Base-by-base conservation (phyloP, 1,139 yeast genomes). In the Kluyveromyces marxianus region DNA sequence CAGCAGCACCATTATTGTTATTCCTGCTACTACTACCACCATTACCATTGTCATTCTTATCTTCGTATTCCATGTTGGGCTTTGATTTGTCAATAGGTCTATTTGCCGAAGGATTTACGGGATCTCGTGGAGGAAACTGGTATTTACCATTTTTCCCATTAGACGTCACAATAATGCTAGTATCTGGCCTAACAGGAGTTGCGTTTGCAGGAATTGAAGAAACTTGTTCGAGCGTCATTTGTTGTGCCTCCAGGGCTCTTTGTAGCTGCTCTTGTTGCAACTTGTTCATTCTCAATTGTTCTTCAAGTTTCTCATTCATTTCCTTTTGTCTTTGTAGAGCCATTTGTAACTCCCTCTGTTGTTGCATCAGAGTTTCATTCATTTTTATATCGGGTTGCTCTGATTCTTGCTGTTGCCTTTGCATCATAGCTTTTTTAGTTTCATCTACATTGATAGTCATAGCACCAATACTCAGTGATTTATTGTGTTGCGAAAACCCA, bases 401-500 rank as follows among this genome's bases (percentile, higher is more conserved):
- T 8, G 32, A 8, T 14, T 26, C 8, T 25, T 41, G 26, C 28
- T 36, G 39, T 7, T 27, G 30, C 30, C 26, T 29, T 27, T 36
- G 39, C 14, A 36, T 4, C 28, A 32, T 6, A 5, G 37, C 39
- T 21, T 38, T 36, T 14, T 37, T 33, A 5, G 25, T 32, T 3
- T 30, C 39, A 26, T 25, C 35, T 21, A 38, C 6, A 21, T 31
- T 32, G 2, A 28, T 21, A 3, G 37, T 39, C 48, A 57, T 60
- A 3, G 63, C 50, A 7, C 44, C 44, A 35, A 61, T 57, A 48
- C 63, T 62, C 41, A 78, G 59, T 30, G 73, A 79, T 45, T 76
- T 69, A 51, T 71, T 75, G 58, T 79, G 84, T 44, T 73, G 76
- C 2, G 70, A 64, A 53, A 75, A 79, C 0, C 85, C 85, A 59